Conservation (phyloP, 306 rosid genomes). For the Acacia confusa region DNA sequence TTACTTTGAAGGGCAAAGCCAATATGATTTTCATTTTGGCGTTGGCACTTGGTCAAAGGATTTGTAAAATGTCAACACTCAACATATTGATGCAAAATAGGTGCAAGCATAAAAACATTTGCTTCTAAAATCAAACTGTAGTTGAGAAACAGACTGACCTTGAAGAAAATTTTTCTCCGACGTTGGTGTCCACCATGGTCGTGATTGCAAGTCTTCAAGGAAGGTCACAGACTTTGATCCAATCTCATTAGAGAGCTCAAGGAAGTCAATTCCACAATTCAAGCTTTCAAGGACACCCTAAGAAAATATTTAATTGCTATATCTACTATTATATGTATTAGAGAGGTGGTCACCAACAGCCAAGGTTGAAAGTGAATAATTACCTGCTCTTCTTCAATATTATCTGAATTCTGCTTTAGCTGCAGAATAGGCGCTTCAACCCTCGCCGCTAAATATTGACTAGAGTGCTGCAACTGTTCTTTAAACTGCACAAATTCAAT, state of each 20-base stretch:
- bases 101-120: slow-evolving; percentile 3
- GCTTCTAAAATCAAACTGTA: slow-evolving; percentile 1
- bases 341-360: slow-evolving; percentile 19
- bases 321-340: slow-evolving; percentile 25
- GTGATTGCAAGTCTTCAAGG: slow-evolving; percentile 81
- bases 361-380: slow-evolving; percentile 24
- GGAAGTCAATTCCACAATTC: slow-evolving; percentile 74
- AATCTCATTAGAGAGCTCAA: slow-evolving; percentile 81
- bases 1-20: background rate
- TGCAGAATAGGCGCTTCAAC: slow-evolving; percentile 79
- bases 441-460: slow-evolving; percentile 76
- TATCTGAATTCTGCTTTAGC: slow-evolving; percentile 82
- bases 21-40: slow-evolving; percentile 3
- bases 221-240: slow-evolving; percentile 82
- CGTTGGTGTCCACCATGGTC: slow-evolving; percentile 98
- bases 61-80: background rate
- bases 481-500: slow-evolving; percentile 96
- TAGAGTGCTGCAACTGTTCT: slow-evolving; percentile 78
- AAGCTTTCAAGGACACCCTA: slow-evolving; percentile 72
- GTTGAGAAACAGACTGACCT: slow-evolving; percentile 56
- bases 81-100: slow-evolving; percentile 5
- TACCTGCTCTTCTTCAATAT: slow-evolving; percentile 88
- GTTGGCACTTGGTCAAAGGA: background rate
- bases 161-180: slow-evolving; percentile 85
- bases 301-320: slow-evolving; percentile 27